Evolutionary conservation across 345 rosid genomes (phyloP).

Genomic region (Geranium brycei): DNA sequence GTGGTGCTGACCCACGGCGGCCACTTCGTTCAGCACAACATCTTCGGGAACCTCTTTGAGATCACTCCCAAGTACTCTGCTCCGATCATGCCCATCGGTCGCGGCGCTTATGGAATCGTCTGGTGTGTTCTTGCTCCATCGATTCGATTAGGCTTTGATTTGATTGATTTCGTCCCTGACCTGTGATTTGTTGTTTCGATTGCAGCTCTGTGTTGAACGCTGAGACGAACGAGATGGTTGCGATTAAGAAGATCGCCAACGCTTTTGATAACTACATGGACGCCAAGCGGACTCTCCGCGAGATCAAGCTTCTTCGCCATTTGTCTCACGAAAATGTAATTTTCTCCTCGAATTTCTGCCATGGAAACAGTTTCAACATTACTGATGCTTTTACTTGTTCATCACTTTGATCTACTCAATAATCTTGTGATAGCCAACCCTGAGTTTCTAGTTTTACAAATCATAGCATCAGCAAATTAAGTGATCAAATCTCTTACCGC

Average conservation of each 20-base stretch:
- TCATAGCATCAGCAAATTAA: neutral
- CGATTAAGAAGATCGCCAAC: constrained; percentile 90
- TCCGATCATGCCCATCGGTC: constrained; percentile 91
- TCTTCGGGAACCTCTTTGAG: constrained; percentile 74
- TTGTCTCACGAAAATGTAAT: constrained; percentile 92
- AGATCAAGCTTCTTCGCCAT: constrained; percentile 90
- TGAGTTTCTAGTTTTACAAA: neutral
- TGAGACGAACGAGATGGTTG: constrained; percentile 88
- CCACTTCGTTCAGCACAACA: constrained; percentile 49
- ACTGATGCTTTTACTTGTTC: neutral
- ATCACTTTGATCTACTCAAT: too few species aligned
- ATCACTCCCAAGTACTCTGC: constrained; percentile 76
- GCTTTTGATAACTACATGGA: constrained; percentile 96
- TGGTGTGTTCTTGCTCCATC: constrained; percentile 42
- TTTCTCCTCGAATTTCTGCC: neutral
- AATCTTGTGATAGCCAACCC: neutral
- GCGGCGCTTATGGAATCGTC: constrained; percentile 96
- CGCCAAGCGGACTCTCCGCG: constrained; percentile 95
- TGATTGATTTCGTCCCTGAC: neutral
- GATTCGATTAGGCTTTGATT: neutral
- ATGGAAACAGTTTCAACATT: neutral
- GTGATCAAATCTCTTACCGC: too few species aligned
- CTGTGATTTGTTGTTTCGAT: neutral
- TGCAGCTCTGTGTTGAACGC: constrained; percentile 79
- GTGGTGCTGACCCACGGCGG: constrained; percentile 62